Conservation (phyloP, 805 yeast species). For the Deakozyma indianensis region DNA sequence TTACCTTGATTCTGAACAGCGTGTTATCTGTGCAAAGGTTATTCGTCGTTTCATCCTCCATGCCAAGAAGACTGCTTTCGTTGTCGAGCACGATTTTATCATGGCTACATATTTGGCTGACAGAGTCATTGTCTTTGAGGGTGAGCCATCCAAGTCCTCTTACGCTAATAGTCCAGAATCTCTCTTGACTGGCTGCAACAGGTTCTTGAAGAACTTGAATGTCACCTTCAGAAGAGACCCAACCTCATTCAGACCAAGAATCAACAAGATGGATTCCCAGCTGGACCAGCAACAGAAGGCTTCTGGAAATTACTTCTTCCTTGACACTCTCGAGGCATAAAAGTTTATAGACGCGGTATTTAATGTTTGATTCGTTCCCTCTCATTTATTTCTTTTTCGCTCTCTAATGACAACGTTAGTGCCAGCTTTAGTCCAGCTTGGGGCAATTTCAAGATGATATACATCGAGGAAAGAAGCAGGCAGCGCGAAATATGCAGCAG, state of each 20-base stretch:
- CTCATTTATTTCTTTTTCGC: neutral
- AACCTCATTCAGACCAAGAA: slow-evolving; percentile 95
- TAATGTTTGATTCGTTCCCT: slow-evolving; percentile 20
- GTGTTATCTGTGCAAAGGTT: slow-evolving; percentile 97
- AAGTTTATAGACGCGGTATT: slow-evolving; percentile 25
- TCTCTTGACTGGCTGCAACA: slow-evolving; percentile 91
- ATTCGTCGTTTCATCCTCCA: slow-evolving; percentile 93
- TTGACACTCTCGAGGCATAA: slow-evolving; percentile 42
- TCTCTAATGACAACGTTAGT: neutral
- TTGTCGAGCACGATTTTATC: slow-evolving; percentile 99
- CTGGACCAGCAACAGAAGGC: slow-evolving; percentile 97
- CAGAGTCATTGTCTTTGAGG: slow-evolving; percentile 96
- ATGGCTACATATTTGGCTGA: slow-evolving; percentile 99
- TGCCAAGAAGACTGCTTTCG: slow-evolving; percentile 95
- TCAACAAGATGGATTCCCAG: slow-evolving; percentile 93
- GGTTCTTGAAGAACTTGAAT: slow-evolving; percentile 89
- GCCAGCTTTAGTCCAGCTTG: neutral
- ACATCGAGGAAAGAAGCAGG: neutral
- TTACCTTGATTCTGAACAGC: slow-evolving; percentile 97
- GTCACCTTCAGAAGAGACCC: slow-evolving; percentile 99
- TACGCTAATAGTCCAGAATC: slow-evolving; percentile 83
- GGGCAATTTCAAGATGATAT: neutral
- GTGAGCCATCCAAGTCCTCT: slow-evolving; percentile 78
- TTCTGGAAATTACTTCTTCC: slow-evolving; percentile 88
- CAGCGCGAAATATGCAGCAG: neutral